These are phyloP conservation scores for Hygrophorus russula DNA, from an alignment of 768 basidiomycete species.

Conservation along the genomic window DNA sequence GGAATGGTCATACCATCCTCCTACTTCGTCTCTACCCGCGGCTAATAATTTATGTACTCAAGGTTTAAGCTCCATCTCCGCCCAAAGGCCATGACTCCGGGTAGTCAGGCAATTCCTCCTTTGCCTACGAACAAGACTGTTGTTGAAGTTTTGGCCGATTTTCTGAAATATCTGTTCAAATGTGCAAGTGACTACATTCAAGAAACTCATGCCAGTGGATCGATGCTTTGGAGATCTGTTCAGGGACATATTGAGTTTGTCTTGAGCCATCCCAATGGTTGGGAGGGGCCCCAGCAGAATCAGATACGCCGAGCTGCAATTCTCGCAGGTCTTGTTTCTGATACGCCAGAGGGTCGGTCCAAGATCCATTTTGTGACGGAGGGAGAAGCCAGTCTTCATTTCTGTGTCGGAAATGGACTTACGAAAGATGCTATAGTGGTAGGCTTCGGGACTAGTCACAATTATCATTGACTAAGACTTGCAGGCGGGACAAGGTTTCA, in stretches of 20 bases:
- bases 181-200: conserved; percentile 33
- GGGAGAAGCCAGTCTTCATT: conserved; percentile 53
- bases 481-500: conserved; percentile 33
- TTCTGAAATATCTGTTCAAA: conserved; percentile 32
- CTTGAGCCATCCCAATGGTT: conserved; percentile 47
- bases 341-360: conserved; percentile 23
- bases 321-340: conserved; percentile 34
- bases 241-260: conserved; percentile 31
- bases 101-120: conserved; percentile 23
- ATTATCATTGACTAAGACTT: neutral
- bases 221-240: conserved; percentile 29
- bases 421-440: conserved; percentile 24
- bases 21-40: conserved; percentile 12
- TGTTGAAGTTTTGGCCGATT: conserved; percentile 36
- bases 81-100: conserved; percentile 7
- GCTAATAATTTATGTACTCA: conserved; percentile 1
- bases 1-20: conserved; percentile 28
- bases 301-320: conserved; percentile 42
- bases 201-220: conserved; percentile 32
- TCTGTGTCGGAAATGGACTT: conserved; percentile 31
- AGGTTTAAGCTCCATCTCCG: conserved; percentile 28
- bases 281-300: conserved; percentile 47
- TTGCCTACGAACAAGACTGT: conserved; percentile 32
- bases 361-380: conserved; percentile 49
- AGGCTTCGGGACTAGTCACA: neutral